phyloP scores from a whole-genome alignment of 2,329 filamentous ascomycete species.

The Penicillium brevicompactum region DNA sequence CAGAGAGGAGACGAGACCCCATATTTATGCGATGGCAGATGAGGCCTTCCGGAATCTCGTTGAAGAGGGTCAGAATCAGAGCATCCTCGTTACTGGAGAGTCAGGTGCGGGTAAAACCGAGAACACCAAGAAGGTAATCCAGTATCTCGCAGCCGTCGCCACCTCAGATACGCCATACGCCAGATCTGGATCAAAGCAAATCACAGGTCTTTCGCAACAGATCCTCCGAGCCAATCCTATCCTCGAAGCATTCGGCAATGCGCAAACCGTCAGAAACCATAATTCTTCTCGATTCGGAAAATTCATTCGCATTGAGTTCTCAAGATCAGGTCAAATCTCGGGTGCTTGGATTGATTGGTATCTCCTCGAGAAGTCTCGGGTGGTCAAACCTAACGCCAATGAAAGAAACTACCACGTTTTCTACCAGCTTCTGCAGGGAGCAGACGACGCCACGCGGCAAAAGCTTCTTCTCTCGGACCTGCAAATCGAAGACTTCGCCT shows the following conservation, averaged over 20 bases:
- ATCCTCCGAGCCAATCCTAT: constrained; percentile 96
- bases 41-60: constrained; percentile 94
- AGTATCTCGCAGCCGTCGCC: constrained; percentile 94
- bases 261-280: constrained; percentile 95
- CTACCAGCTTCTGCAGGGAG: constrained; percentile 89
- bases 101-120: constrained; percentile 98
- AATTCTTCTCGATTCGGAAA: constrained; percentile 99
- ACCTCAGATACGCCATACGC: constrained; percentile 71
- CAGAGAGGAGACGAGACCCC: constrained; percentile 91
- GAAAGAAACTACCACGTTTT: constrained; percentile 98
- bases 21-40: constrained; percentile 97
- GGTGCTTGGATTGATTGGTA: constrained; percentile 99
- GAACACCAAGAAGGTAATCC: constrained; percentile 99
- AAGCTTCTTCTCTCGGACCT: constrained; percentile 75
- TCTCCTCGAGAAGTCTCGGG: constrained; percentile 94
- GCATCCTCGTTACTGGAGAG: constrained; percentile 95
- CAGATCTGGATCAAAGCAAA: constrained; percentile 63
- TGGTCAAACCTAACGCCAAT: constrained; percentile 81
- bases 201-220: constrained; percentile 91
- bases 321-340: constrained; percentile 80
- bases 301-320: constrained; percentile 97
- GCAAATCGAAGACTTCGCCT: constrained; percentile 84
- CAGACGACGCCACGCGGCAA: constrained; percentile 70
- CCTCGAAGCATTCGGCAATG: constrained; percentile 95
- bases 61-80: constrained; percentile 93